Conservation (phyloP, 2,329 filamentous ascomycete species). For the Alternaria atra region DNA sequence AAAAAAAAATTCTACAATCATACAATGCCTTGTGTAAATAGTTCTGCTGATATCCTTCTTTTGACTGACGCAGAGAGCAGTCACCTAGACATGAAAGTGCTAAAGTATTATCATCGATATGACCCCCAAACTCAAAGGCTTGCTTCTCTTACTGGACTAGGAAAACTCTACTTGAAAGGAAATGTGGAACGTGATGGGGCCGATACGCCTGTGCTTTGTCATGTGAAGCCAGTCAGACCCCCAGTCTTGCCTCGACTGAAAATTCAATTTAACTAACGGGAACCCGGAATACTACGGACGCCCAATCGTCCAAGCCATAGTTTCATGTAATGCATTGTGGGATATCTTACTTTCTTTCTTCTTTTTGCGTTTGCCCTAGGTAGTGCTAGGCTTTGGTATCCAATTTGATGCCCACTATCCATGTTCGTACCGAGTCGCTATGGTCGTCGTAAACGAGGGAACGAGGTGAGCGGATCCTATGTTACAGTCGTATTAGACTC, state of each 20-base stretch:
- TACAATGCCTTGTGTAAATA: constrained; percentile 1
- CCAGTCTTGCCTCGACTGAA: not conserved
- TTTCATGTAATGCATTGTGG: not conserved
- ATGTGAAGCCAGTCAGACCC: not conserved
- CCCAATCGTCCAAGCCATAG: not conserved
- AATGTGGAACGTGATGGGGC: not conserved
- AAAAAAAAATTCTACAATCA: not conserved
- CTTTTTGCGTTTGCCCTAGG: not conserved
- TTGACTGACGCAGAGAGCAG: not conserved
- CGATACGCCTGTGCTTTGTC: constrained; percentile 3
- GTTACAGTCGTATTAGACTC: constrained; percentile 8
- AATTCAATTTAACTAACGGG: not conserved
- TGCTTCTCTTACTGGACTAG: not conserved
- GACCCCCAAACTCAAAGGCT: not conserved
- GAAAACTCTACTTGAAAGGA: not conserved
- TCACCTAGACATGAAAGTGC: not conserved
- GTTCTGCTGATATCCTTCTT: not conserved
- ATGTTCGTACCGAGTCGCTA: not conserved
- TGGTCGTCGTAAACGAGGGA: not conserved
- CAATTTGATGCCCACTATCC: constrained; percentile 8
- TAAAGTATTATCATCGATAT: not conserved
- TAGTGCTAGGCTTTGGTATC: constrained; percentile 2
- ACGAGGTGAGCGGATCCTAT: not conserved
- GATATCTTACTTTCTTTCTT: not conserved
- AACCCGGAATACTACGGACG: not conserved